Base-by-base conservation (phyloP, 495 filamentous ascomycete genomes). In the Penicillium cataractarum region DNA sequence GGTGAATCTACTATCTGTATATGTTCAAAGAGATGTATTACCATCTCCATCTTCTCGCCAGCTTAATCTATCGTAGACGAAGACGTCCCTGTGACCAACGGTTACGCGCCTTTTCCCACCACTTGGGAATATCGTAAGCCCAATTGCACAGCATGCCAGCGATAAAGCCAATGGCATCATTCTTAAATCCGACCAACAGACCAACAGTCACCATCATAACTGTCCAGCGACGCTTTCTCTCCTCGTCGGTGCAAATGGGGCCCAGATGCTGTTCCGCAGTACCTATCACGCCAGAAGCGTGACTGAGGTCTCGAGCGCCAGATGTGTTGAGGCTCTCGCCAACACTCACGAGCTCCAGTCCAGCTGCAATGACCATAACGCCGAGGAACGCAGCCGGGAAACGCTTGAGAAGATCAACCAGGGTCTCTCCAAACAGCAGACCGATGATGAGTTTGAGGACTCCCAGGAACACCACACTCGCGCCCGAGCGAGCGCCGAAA, bases 121-220 rank as follows among this genome's bases (percentile, higher is more conserved):
- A 60, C 0, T 50, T 64, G 1, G 82, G 80, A 46, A 79, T 46
- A 55, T 74, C 64, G 65, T 80, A 84, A 6, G 72, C 74, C 78
- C 82, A 88, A 72, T 91, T 82, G 70, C 89, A 91, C 12, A 90
- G 61, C 80, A 95, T 83, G 0, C 94, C 94, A 0, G 89, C 92
- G 22, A 89, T 59, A 68, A 98, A 97, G 0, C 94, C 94, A 19
- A 96, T 82, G 17, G 87, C 92, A 73, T 93, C 92, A 71, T 97
- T 97, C 74, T 84, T 88, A 63, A 96, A 96, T n/a, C 91, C 92
- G 21, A 98, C 73, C 61, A 92, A 79, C 19, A 87, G 81, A 1
- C 89, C 92, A 27, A 90, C 86, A 42, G 94, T 97, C 56, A 92
- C 86, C 65, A 95, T 83, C 92, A 97, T 96, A 0, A 96, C 87